phyloP scores from a whole-genome alignment of 495 filamentous ascomycete species.

The Podospora pseudopauciseta region DNA sequence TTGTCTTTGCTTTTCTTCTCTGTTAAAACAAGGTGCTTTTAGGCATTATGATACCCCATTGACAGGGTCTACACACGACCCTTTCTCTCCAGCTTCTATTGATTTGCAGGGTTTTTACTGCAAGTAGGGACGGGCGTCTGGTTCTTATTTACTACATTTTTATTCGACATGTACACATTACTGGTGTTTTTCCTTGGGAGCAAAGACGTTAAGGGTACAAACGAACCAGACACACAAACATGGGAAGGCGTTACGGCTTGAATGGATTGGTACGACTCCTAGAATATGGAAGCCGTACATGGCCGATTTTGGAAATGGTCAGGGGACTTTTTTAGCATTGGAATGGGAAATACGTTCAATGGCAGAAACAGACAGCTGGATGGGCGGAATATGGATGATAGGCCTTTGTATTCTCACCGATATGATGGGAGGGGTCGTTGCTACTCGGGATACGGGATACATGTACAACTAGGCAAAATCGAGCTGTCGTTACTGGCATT shows the following conservation, averaged over 20 bases:
- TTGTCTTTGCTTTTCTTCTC: too few relatives aligned
- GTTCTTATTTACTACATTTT: not conserved
- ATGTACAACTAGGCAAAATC: not conserved
- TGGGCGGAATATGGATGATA: not conserved
- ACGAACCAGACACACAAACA: not conserved
- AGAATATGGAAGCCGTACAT: not conserved
- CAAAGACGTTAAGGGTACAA: not conserved
- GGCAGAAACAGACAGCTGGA: not conserved
- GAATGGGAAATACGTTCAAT: not conserved
- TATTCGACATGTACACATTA: not conserved
- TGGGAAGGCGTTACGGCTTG: not conserved
- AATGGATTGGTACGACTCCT: not conserved
- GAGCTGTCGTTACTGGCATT: not conserved
- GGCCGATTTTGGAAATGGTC: not conserved
- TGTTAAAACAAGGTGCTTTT: not conserved
- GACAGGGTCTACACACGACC: not conserved
- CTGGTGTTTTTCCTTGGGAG: not conserved
- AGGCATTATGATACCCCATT: conserved; percentile 10
- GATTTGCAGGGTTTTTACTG: not conserved
- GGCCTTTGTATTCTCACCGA: not conserved
- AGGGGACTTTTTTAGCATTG: not conserved
- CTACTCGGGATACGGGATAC: not conserved
- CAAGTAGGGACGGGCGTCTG: not conserved
- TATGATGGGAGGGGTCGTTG: not conserved
- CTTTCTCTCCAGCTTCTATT: not conserved